These are phyloP conservation scores for Chlorella vulgaris DNA, from an alignment of 139 green algal species.

Conservation along the genomic window DNA sequence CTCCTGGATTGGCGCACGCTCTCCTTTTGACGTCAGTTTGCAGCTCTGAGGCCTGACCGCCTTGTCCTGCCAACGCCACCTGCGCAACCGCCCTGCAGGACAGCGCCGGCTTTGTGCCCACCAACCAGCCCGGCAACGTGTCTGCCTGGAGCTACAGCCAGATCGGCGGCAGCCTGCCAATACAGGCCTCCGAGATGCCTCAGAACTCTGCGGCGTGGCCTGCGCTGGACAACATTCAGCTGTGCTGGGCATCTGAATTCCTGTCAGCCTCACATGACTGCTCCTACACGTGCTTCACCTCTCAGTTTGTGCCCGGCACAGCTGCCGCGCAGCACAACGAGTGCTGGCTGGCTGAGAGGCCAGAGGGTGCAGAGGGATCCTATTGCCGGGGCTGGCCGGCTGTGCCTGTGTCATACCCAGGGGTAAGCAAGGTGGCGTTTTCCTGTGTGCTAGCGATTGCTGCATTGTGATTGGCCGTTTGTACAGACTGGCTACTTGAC, in stretches of 20 bases:
- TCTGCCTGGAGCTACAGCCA: not conserved
- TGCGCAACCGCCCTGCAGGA: not conserved
- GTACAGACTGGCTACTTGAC: not conserved
- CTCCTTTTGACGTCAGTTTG: too few relatives aligned
- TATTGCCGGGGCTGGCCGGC: not conserved
- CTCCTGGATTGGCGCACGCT: too few relatives aligned
- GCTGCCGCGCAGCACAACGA: not conserved
- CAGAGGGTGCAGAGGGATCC: not conserved
- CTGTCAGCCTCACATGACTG: not conserved
- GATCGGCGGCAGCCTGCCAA: conserved; percentile 9
- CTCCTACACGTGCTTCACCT: conserved; percentile 10
- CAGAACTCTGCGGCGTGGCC: not conserved
- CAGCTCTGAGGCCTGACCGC: too few relatives aligned
- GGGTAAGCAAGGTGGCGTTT: not conserved
- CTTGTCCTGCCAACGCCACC: too few relatives aligned
- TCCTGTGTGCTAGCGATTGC: too few relatives aligned
- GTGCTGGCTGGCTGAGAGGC: not conserved
- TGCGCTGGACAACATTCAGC: not conserved
- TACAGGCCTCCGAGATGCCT: not conserved
- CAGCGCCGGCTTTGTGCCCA: not conserved
- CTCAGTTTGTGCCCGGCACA: not conserved
- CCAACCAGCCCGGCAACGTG: conserved; percentile 1
- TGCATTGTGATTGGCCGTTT: not conserved
- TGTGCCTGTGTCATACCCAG: not conserved
- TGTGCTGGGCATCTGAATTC: conserved; percentile 1